Percentiles rank a stretch among this genome's conserved stretches.
Conservation (phyloP, 2,329 filamentous ascomycete species). For the Zymoseptoria crescenta region DNA sequence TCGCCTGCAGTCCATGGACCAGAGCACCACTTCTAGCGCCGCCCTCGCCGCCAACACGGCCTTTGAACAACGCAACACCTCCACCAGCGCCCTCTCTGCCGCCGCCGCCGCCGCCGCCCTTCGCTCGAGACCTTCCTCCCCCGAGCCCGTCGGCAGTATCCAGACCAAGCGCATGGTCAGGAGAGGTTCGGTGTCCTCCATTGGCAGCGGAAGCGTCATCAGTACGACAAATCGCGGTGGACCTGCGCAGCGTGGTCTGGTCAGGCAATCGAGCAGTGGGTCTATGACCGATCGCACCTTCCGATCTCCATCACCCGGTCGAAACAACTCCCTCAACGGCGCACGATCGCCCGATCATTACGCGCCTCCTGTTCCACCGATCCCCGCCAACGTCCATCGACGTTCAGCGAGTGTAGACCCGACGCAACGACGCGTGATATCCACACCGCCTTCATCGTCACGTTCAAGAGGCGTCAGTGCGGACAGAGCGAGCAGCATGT, state of each 20-base stretch:
- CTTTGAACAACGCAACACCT: conserved; percentile 56
- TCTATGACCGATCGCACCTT: conserved; percentile 91
- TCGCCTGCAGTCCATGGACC: conserved; percentile 41
- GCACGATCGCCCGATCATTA: conserved; percentile 20
- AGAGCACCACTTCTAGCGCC: conserved; percentile 62
- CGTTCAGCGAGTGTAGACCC: conserved; percentile 45
- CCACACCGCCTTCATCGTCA: conserved; percentile 34
- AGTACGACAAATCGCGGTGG: conserved; percentile 18
- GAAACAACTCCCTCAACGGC: conserved; percentile 18
- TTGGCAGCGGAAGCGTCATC: conserved; percentile 41
- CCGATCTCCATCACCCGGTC: conserved; percentile 61
- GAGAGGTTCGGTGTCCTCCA: conserved; percentile 65
- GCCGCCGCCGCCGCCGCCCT: conserved; percentile 83
- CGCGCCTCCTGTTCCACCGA: conserved; percentile 66
- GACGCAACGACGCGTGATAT: conserved; percentile 40
- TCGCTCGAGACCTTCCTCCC: conserved; percentile 66
- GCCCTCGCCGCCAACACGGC: conserved; percentile 69
- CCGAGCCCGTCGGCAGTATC: conserved; percentile 70
- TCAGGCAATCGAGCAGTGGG: conserved; percentile 60
- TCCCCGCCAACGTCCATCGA: conserved; percentile 41
- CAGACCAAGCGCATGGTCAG: conserved; percentile 80
- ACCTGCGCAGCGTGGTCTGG: conserved; percentile 41
- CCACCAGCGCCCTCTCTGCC: conserved; percentile 63
- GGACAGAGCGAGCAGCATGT: conserved; percentile 18
- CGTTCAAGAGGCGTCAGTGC: conserved; percentile 28